Conservation (phyloP, 2,329 filamentous ascomycete species). For the Botrytis squamosa region DNA sequence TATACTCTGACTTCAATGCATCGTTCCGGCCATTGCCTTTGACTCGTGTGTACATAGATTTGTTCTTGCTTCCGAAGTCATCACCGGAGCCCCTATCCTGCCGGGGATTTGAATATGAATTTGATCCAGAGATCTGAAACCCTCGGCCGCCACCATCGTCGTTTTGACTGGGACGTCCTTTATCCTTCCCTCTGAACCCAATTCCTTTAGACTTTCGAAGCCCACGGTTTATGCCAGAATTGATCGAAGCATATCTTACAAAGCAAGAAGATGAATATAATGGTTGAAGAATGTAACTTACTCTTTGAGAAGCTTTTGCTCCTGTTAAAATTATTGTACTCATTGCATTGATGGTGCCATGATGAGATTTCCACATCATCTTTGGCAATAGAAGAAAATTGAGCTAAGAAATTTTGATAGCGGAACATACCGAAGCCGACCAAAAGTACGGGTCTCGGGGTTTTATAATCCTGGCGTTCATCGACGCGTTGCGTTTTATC, state of each 20-base stretch:
- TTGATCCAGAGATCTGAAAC: not conserved
- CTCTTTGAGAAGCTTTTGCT: conserved; percentile 23
- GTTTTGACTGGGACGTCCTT: conserved; percentile 3
- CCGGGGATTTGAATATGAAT: not conserved
- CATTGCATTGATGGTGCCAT: conserved; percentile 29
- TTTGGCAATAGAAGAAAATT: not conserved
- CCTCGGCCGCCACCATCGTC: not conserved
- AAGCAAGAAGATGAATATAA: conserved; percentile 19
- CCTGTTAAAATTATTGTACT: conserved; percentile 26
- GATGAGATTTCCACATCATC: not conserved
- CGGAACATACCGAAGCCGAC: conserved; percentile 11
- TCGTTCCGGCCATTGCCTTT: not conserved
- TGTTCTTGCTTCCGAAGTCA: not conserved
- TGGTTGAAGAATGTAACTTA: conserved; percentile 2
- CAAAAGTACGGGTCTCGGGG: not conserved
- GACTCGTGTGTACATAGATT: not conserved
- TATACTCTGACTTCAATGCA: not conserved
- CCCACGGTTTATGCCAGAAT: conserved; percentile 67
- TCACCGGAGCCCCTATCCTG: not conserved
- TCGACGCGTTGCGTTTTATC: conserved; percentile 15
- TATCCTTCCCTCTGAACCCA: conserved; percentile 34
- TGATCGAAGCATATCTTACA: conserved; percentile 55
- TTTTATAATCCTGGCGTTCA: conserved; percentile 11
- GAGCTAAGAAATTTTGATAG: conserved; percentile 3
- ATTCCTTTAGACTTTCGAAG: conserved; percentile 52